Conservation (phyloP, 176 grass and related monocot genomes). For the maize (Zea mays) region DNA sequence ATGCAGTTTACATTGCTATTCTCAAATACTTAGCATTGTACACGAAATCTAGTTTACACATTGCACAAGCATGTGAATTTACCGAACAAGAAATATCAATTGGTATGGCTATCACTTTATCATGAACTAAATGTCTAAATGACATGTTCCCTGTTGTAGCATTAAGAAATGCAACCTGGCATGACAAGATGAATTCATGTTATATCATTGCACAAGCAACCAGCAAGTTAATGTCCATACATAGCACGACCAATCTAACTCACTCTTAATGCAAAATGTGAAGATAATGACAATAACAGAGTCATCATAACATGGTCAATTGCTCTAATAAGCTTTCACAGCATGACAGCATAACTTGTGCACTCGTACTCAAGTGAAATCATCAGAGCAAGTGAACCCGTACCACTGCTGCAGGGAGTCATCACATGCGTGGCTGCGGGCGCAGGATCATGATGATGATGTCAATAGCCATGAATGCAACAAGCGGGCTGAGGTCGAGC, state of each 20-base stretch:
- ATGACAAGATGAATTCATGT: neutral
- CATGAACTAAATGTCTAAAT: neutral
- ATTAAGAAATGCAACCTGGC: neutral
- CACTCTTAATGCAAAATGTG: neutral
- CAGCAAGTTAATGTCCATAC: neutral
- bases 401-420: conserved; percentile 8
- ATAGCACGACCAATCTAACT: conserved; percentile 8
- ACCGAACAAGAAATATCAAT: neutral
- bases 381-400: neutral
- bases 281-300: neutral
- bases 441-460: conserved; percentile 82
- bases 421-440: conserved; percentile 79
- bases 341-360: neutral
- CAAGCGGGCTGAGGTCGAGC: conserved; percentile 86
- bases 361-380: neutral
- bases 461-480: conserved; percentile 85
- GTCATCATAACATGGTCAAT: neutral
- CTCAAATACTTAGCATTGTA: neutral
- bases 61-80: neutral
- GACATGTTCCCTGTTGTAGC: neutral
- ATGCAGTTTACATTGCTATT: neutral
- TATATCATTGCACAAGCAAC: neutral
- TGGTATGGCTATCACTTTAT: neutral
- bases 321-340: no score
- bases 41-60: neutral